Conservation (phyloP, 179 eudicot species). For the Heliamphora pulchella region DNA sequence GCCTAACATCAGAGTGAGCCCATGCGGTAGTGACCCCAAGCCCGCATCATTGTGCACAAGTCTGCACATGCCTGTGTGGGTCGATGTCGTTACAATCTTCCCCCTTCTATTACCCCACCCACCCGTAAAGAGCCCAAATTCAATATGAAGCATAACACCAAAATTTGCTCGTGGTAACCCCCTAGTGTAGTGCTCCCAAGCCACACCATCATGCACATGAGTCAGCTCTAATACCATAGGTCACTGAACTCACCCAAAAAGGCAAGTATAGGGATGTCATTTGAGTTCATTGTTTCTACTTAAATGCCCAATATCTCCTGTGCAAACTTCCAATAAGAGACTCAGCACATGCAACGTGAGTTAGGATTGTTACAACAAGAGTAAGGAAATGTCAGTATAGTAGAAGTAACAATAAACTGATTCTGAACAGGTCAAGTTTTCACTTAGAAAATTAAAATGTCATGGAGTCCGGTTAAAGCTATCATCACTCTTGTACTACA, state of each 20-base stretch:
- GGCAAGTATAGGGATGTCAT: not conserved
- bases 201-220: too few species aligned
- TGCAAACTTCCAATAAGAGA: not conserved
- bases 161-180: too few species aligned
- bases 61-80: too few species aligned
- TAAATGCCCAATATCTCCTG: not conserved
- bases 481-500: not conserved
- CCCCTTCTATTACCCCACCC: too few species aligned
- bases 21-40: not conserved
- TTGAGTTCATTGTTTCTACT: not conserved
- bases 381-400: not conserved
- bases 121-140: too few species aligned
- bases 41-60: not conserved
- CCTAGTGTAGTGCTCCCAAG: too few species aligned
- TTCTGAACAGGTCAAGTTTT: slow-evolving; percentile 4
- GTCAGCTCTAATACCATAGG: too few species aligned
- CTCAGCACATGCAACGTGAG: not conserved
- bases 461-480: not conserved
- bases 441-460: not conserved
- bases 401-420: not conserved
- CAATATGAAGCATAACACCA: too few species aligned
- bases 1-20: not conserved
- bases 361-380: not conserved
- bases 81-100: too few species aligned
- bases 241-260: not conserved